Conservation (phyloP, 139 green algal genomes). For the Nannochloris sp. region DNA sequence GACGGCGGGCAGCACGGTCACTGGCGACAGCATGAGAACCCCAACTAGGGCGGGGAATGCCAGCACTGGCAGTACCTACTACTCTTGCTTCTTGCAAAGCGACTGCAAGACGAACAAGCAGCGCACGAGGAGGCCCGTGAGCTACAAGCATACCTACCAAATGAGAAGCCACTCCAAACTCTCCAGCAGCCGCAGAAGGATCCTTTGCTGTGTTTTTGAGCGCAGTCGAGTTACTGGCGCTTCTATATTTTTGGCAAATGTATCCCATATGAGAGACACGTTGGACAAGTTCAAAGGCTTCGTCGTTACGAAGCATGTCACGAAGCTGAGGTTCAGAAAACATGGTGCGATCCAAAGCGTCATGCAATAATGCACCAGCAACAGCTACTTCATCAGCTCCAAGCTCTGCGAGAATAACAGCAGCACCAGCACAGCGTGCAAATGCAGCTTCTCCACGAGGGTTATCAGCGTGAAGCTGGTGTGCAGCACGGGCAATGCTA, state of each 20-base stretch:
- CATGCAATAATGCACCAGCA: conserved; percentile 53
- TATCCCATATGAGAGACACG: conserved; percentile 37
- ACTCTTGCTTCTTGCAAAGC: conserved; percentile 67
- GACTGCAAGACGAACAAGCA: conserved; percentile 82
- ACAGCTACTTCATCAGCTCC: conserved; percentile 56
- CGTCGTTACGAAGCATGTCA: conserved; percentile 34
- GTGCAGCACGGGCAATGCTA: conserved; percentile 18
- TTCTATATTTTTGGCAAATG: conserved; percentile 42
- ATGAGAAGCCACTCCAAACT: neutral
- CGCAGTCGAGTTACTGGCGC: conserved; percentile 16
- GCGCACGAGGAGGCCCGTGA: conserved; percentile 52
- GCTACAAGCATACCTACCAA: conserved; percentile 61
- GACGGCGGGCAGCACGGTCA: neutral
- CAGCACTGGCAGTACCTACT: conserved; percentile 37
- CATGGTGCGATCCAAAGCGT: conserved; percentile 42
- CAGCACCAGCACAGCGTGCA: conserved; percentile 46
- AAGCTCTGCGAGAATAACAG: conserved; percentile 51
- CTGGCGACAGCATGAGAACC: neutral
- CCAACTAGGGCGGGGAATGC: neutral
- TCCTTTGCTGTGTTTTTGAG: conserved; percentile 2
- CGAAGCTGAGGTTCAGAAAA: conserved; percentile 39
- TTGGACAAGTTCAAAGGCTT: conserved; percentile 39
- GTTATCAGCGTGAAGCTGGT: conserved; percentile 35
- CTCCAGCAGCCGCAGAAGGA: neutral
- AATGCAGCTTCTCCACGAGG: conserved; percentile 42